Percentiles rank a stretch among this genome's conserved stretches.
Conservation (phyloP, 2,329 filamentous ascomycete genomes). For the Aspergillus persii region DNA sequence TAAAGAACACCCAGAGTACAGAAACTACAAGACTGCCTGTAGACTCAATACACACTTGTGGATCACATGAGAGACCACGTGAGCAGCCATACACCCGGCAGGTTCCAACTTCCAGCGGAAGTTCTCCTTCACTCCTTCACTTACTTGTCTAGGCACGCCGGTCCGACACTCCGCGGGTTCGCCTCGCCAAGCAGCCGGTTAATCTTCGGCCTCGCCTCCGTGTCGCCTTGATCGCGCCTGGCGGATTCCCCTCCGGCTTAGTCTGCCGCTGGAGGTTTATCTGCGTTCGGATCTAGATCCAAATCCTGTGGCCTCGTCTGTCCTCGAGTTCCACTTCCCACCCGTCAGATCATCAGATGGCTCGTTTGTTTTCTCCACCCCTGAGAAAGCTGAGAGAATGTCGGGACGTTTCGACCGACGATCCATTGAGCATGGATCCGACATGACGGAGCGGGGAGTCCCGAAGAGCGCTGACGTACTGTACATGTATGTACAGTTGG, state of each 20-base stretch:
- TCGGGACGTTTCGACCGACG: constrained; percentile 1
- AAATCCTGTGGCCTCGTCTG: neutral
- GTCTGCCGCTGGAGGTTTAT: constrained; percentile 1
- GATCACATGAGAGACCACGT: too few species aligned
- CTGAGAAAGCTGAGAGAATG: constrained; percentile 8
- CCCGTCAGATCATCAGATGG: neutral
- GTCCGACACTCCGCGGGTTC: constrained; percentile 18
- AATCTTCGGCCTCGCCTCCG: constrained; percentile 28
- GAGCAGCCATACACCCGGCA: too few species aligned
- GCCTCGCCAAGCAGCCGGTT: constrained; percentile 17
- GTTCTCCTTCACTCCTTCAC: too few species aligned
- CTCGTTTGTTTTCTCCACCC: neutral
- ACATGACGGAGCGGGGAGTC: constrained; percentile 4
- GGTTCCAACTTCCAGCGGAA: too few species aligned
- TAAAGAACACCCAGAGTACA: too few species aligned
- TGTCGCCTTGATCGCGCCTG: constrained; percentile 19
- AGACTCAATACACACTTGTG: too few species aligned
- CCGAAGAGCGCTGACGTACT: neutral
- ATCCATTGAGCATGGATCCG: neutral
- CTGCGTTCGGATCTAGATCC: constrained; percentile 1
- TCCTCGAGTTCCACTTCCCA: neutral
- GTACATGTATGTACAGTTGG: neutral
- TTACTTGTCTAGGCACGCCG: constrained; percentile 6
- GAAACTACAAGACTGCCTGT: too few species aligned
- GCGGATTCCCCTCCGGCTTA: neutral